Evolutionary conservation across 2,329 filamentous ascomycete species (phyloP).

Genomic region (Basipetospora sp.): DNA sequence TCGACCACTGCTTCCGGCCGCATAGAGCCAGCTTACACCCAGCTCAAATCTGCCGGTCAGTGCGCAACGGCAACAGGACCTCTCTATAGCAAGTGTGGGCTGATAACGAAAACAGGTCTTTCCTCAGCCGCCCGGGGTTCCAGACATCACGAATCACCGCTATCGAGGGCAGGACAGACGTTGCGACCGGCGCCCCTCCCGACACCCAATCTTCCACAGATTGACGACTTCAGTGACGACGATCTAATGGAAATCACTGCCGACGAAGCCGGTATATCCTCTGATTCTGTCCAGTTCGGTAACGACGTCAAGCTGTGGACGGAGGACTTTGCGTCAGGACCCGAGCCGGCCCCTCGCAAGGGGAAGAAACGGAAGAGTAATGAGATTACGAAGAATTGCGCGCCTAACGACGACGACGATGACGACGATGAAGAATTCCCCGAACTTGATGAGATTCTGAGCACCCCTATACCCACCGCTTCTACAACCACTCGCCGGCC

Average conservation of each 20-base stretch:
- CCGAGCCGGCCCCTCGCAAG: neutral
- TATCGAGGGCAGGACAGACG: neutral
- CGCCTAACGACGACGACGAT: slow-evolving; percentile 14
- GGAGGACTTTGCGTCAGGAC: slow-evolving; percentile 1
- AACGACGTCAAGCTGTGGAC: slow-evolving; percentile 4
- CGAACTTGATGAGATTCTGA: slow-evolving; percentile 36
- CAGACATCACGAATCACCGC: neutral
- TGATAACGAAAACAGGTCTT: neutral
- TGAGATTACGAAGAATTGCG: slow-evolving; percentile 22
- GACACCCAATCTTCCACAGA: slow-evolving; percentile 2
- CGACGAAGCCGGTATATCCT: slow-evolving; percentile 3
- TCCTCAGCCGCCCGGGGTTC: neutral
- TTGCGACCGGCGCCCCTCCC: neutral
- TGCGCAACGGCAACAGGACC: neutral
- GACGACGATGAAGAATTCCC: slow-evolving; percentile 33
- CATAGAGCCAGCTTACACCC: slow-evolving; percentile 3
- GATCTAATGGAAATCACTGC: slow-evolving; percentile 5
- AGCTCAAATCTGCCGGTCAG: neutral
- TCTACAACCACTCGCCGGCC: slow-evolving; percentile 2
- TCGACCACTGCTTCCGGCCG: slow-evolving; percentile 1
- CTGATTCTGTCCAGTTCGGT: slow-evolving; percentile 4
- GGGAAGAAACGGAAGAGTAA: slow-evolving; percentile 37
- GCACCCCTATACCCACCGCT: slow-evolving; percentile 22
- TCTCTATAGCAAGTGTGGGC: neutral
- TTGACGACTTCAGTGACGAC: slow-evolving; percentile 1